Percentiles rank a stretch among this genome's conserved stretches.
Conservation (phyloP, 768 basidiomycete genomes). For the Pilatotrama ljubarskyi region DNA sequence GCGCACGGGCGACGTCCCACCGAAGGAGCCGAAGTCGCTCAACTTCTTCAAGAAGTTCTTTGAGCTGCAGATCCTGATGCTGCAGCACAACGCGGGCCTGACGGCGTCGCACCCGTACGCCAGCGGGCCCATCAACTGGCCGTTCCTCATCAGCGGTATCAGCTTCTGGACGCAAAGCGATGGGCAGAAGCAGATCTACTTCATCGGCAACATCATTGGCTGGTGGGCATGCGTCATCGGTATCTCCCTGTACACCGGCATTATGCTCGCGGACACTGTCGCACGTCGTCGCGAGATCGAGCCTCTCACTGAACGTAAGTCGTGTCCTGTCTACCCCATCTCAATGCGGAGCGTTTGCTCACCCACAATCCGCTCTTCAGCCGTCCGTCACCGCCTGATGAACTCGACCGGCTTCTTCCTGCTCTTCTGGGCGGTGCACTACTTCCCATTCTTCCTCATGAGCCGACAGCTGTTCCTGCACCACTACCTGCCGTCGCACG, state of each 20-base stretch:
- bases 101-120: slow-evolving; percentile 98
- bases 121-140: slow-evolving; percentile 96
- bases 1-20: slow-evolving; percentile 49
- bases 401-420: slow-evolving; percentile 97
- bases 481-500: slow-evolving; percentile 96
- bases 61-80: slow-evolving; percentile 92
- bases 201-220: slow-evolving; percentile 90
- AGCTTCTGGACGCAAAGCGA: slow-evolving; percentile 96
- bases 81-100: slow-evolving; percentile 98
- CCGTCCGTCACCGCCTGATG: slow-evolving; percentile 90
- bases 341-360: neutral
- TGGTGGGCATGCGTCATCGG: slow-evolving; percentile 95
- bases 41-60: slow-evolving; percentile 95
- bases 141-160: slow-evolving; percentile 93
- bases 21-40: slow-evolving; percentile 75
- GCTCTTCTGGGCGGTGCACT: slow-evolving; percentile 92
- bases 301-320: slow-evolving; percentile 86
- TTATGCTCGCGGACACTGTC: slow-evolving; percentile 86
- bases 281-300: slow-evolving; percentile 83
- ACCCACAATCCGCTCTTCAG: slow-evolving; percentile 41
- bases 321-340: neutral
- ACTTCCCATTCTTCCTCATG: slow-evolving; percentile 98
- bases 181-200: slow-evolving; percentile 88
- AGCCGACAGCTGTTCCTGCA: slow-evolving; percentile 95
- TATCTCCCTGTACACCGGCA: slow-evolving; percentile 85